Evolutionary conservation across 495 filamentous ascomycete species (phyloP).

Genomic region (Neurospora tetrasperma): DNA sequence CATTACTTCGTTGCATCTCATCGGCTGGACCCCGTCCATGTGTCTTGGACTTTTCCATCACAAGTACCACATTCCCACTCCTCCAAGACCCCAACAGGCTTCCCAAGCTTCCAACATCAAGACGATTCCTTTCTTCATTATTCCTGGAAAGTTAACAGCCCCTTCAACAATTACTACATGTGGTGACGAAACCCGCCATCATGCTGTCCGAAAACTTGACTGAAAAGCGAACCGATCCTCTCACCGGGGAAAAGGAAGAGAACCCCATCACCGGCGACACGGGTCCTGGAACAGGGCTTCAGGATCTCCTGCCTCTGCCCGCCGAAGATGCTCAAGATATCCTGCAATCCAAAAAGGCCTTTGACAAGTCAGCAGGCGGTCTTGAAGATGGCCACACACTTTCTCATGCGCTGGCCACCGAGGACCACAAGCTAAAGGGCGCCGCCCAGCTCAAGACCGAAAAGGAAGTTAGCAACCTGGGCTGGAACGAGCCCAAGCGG

Average conservation of each 20-base stretch:
- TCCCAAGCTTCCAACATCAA: background rate
- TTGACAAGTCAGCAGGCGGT: conserved; percentile 9
- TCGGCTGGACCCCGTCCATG: background rate
- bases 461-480: conserved; percentile 53
- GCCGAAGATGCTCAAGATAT: conserved; percentile 19
- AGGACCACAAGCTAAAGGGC: conserved; percentile 25
- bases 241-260: background rate
- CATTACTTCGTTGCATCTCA: background rate
- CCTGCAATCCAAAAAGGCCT: conserved; percentile 13
- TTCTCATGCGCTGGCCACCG: conserved; percentile 27
- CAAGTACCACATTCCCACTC: background rate
- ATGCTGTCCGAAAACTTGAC: background rate
- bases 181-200: background rate
- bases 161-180: background rate
- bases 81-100: background rate
- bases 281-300: conserved; percentile 16
- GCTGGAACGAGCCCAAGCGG: conserved; percentile 57
- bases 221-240: background rate
- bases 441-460: conserved; percentile 23
- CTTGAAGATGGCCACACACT: conserved; percentile 24
- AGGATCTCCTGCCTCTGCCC: conserved; percentile 28
- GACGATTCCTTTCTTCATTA: no score
- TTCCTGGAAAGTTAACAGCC: background rate
- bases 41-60: background rate
- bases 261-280: conserved; percentile 12